These are phyloP conservation scores for Kodamaea alishanica DNA, from an alignment of 1,139 yeast genomes.

Conservation along the genomic window DNA sequence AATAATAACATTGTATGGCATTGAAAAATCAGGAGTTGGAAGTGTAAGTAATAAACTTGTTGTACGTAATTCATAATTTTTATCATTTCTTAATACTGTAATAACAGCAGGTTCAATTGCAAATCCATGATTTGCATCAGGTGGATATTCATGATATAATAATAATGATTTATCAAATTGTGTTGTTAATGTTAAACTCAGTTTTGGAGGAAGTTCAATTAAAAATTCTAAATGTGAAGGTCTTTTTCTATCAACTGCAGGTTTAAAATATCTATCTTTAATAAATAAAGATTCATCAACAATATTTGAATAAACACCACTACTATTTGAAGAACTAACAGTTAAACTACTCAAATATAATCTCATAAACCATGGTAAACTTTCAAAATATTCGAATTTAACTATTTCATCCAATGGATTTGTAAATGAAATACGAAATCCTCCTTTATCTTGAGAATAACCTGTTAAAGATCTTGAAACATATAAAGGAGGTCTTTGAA, in stretches of 20 bases:
- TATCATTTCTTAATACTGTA: conserved; percentile 40
- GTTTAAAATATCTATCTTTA: conserved; percentile 57
- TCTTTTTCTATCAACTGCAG: conserved; percentile 75
- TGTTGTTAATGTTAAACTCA: conserved; percentile 63
- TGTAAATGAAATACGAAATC: conserved; percentile 70
- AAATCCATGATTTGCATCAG: conserved; percentile 98
- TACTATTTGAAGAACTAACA: conserved; percentile 16
- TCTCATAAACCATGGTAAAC: conserved; percentile 92
- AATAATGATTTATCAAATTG: conserved; percentile 85
- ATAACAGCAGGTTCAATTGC: conserved; percentile 88
- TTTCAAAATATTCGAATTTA: conserved; percentile 65
- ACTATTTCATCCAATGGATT: conserved; percentile 57
- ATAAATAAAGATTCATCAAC: conserved; percentile 34
- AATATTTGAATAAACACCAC: conserved; percentile 13
- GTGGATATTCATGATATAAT: conserved; percentile 89
- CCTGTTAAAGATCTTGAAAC: conserved; percentile 90
- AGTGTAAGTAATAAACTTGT: conserved; percentile 79
- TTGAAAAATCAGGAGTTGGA: conserved; percentile 97
- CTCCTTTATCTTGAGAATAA: conserved; percentile 87
- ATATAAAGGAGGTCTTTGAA: conserved; percentile 56
- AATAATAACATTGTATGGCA: conserved; percentile 98
- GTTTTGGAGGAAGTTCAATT: conserved; percentile 59
- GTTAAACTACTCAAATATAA: conserved; percentile 70
- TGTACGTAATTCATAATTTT: conserved; percentile 63
- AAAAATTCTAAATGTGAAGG: conserved; percentile 81